A percentile compares a stretch with the other conserved stretches of the same genome.
Conservation (phyloP, 257 asterid species). For the Scutellaria barbata region DNA sequence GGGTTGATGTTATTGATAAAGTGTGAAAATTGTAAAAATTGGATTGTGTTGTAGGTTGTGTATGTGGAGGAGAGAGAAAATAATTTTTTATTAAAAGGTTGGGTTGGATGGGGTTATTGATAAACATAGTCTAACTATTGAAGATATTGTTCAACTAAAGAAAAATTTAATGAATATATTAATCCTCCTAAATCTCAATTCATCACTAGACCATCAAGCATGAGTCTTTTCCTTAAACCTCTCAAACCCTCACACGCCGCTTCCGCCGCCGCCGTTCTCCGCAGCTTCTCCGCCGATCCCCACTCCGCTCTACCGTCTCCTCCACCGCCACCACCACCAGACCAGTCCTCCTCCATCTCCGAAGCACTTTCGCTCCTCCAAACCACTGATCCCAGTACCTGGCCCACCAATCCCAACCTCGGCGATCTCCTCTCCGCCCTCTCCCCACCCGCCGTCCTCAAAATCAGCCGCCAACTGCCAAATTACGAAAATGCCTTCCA, state of each 20-base stretch:
- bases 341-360: constrained; percentile 35
- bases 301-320: constrained; percentile 25
- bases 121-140: too few species aligned
- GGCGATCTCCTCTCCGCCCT: constrained; percentile 55
- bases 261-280: constrained; percentile 38
- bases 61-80: too few species aligned
- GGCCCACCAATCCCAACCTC: constrained; percentile 56
- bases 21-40: too few species aligned
- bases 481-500: constrained; percentile 57
- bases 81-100: too few species aligned
- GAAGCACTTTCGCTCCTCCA: constrained; percentile 52
- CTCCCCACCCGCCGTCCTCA: constrained; percentile 56
- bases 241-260: constrained; percentile 35
- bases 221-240: constrained; percentile 48
- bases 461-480: constrained; percentile 67
- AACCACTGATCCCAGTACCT: constrained; percentile 55
- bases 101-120: too few species aligned
- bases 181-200: too few species aligned
- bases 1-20: too few species aligned
- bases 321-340: constrained; percentile 23
- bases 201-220: constrained; percentile 2
- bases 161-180: too few species aligned
- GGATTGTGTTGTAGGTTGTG: too few species aligned
- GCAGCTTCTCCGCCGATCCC: constrained; percentile 37
- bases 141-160: too few species aligned